Conservation (phyloP, 2,329 filamentous ascomycete genomes). For the Talaromyces pinophilus region DNA sequence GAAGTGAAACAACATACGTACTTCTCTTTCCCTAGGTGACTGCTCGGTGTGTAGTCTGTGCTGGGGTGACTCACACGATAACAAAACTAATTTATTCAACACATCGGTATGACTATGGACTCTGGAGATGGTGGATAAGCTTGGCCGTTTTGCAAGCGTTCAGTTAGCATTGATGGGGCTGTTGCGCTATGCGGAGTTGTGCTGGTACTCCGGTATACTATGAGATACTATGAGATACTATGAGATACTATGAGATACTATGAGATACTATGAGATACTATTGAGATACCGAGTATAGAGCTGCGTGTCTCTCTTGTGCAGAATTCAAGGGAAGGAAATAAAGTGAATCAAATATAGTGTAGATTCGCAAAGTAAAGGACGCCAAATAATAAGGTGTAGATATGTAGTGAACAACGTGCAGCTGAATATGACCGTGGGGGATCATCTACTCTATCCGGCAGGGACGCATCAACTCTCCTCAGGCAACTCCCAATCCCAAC, state of each 20-base stretch:
- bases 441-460: not conserved
- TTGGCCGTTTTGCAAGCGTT: not conserved
- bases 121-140: not conserved
- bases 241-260: too few species aligned
- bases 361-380: not conserved
- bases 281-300: not conserved
- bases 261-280: not conserved
- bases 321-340: not conserved
- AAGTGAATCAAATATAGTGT: not conserved
- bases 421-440: not conserved
- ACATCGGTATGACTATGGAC: not conserved
- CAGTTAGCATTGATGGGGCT: not conserved
- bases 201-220: conserved; percentile 1
- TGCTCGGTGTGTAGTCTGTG: not conserved
- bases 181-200: conserved; percentile 5
- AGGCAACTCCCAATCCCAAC: not conserved
- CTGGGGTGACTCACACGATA: conserved; percentile 11
- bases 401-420: not conserved
- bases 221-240: not conserved
- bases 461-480: not conserved
- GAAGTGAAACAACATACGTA: not conserved
- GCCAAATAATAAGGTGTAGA: not conserved
- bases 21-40: not conserved
- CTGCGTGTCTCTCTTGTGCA: not conserved
- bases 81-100: not conserved